Conservation (phyloP, 2,329 filamentous ascomycete genomes). For the Fusarium denticulatum region DNA sequence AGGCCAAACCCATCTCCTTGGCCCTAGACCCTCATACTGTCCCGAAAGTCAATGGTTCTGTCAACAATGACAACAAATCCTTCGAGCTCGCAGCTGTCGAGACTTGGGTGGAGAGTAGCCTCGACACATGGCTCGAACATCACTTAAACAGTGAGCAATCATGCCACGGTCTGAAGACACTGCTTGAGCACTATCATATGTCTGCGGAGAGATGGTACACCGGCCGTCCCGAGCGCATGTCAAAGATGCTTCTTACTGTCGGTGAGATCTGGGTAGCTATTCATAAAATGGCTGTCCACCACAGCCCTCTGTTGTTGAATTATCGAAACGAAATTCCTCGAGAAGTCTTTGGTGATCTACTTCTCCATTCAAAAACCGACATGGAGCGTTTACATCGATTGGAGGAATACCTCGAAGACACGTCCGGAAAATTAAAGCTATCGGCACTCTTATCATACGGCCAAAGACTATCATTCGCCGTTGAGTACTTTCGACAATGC, state of each 20-base stretch:
- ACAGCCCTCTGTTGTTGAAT: constrained; percentile 53
- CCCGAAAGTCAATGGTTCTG: neutral
- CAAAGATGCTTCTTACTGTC: constrained; percentile 64
- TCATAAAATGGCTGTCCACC: constrained; percentile 56
- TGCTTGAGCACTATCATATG: constrained; percentile 51
- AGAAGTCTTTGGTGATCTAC: constrained; percentile 53
- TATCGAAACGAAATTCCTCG: constrained; percentile 59
- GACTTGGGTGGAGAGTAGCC: constrained; percentile 55
- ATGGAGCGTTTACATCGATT: constrained; percentile 56
- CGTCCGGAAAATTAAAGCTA: neutral
- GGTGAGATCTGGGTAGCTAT: constrained; percentile 68
- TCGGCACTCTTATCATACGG: constrained; percentile 36
- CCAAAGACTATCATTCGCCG: constrained; percentile 16
- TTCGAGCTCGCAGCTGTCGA: constrained; percentile 56
- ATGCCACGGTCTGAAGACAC: constrained; percentile 42
- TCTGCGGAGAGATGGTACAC: constrained; percentile 48
- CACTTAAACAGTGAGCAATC: constrained; percentile 35
- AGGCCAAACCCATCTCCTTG: neutral
- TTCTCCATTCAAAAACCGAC: constrained; percentile 56
- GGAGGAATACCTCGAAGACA: constrained; percentile 54
- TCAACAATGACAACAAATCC: neutral
- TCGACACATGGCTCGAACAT: constrained; percentile 52
- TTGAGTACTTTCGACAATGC: constrained; percentile 32
- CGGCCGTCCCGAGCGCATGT: constrained; percentile 56
- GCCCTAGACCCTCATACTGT: neutral